These are phyloP conservation scores for Botrytis galanthina DNA, from an alignment of 2,329 filamentous ascomycete genomes.

Conservation along the genomic window DNA sequence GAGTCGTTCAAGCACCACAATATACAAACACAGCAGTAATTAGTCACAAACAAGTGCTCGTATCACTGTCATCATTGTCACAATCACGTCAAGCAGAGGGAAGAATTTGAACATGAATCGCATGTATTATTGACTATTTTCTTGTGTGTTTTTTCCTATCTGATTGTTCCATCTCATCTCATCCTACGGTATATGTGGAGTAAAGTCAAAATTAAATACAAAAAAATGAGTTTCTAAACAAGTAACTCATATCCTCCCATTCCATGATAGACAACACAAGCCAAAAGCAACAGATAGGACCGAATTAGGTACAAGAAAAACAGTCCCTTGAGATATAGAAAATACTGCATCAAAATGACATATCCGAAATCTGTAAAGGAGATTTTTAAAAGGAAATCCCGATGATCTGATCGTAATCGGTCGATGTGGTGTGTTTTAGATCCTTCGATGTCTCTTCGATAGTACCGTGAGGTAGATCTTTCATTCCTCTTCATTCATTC, in stretches of 20 bases:
- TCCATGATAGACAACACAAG: slow-evolving; percentile 6
- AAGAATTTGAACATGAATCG: slow-evolving; percentile 9
- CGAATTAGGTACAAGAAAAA: slow-evolving; percentile 18
- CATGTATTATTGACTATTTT: slow-evolving; percentile 6
- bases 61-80: slow-evolving; percentile 1
- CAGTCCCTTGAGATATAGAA: slow-evolving; percentile 6
- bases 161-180: slow-evolving; percentile 7
- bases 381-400: slow-evolving; percentile 7
- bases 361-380: slow-evolving; percentile 6
- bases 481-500: slow-evolving; percentile 13
- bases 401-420: slow-evolving; percentile 15
- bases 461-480: slow-evolving; percentile 7
- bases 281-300: slow-evolving; percentile 5
- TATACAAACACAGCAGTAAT: not conserved
- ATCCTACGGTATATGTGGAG: slow-evolving; percentile 2
- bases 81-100: not conserved
- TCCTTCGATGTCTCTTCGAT: not conserved
- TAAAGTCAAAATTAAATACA: slow-evolving; percentile 9
- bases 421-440: slow-evolving; percentile 15
- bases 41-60: slow-evolving; percentile 1
- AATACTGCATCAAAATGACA: slow-evolving; percentile 7
- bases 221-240: not conserved
- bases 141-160: not conserved
- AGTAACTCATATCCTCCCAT: slow-evolving; percentile 6
- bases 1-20: not conserved